Conservation (phyloP, 2,329 filamentous ascomycete species). For the Sporothrix brunneoviolacea region DNA sequence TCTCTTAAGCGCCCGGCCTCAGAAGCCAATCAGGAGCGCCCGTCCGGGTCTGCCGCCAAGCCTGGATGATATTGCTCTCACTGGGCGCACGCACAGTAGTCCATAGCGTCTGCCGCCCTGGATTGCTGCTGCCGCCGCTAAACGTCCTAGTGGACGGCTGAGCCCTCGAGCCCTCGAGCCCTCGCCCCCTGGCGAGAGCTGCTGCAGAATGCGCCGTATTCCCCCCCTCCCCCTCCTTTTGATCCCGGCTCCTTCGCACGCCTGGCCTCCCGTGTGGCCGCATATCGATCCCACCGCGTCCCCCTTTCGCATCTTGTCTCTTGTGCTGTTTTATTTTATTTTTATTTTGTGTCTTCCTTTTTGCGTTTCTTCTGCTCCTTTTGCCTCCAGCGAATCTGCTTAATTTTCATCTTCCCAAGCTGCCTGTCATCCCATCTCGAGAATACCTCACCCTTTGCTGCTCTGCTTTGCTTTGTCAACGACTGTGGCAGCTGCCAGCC, state of each 20-base stretch:
- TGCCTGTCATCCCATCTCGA: no score
- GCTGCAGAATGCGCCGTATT: background rate
- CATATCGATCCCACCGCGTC: constrained; percentile 17
- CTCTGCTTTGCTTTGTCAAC: no score
- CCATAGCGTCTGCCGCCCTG: background rate
- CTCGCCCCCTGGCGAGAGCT: background rate
- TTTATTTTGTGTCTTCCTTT: background rate
- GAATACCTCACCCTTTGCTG: no score
- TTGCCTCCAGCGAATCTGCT: no score
- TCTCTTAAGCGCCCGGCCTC: constrained; percentile 14
- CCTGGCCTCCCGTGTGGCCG: constrained; percentile 15
- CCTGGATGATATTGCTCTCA: background rate
- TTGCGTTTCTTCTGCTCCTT: no score
- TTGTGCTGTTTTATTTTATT: constrained; percentile 10
- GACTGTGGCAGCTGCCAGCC: no score
- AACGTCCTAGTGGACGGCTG: constrained; percentile 13
- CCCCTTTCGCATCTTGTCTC: no score
- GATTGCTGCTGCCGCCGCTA: constrained; percentile 15
- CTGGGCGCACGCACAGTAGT: no score
- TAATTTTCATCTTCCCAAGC: no score
- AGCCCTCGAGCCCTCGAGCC: constrained; percentile 3
- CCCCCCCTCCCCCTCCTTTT: constrained; percentile 10
- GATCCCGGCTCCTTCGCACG: constrained; percentile 9
- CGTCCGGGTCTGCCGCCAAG: constrained; percentile 10
- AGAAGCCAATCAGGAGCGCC: constrained; percentile 13